Evolutionary conservation across 2,329 filamentous ascomycete genomes (phyloP).

Genomic region (Parastagonospora nodorum): DNA sequence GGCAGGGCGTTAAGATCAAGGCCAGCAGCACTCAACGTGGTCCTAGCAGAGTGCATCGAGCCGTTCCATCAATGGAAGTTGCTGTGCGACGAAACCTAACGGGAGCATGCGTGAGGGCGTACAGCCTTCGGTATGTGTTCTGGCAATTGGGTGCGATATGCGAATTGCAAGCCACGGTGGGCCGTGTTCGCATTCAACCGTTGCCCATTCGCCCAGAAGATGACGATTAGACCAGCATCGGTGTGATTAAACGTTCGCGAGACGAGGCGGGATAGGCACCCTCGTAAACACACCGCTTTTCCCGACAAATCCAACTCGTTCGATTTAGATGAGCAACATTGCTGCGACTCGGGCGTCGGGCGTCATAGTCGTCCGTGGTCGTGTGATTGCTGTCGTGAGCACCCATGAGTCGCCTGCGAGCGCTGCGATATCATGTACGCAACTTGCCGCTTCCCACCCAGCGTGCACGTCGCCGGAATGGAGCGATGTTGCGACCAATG

Average conservation of each 20-base stretch:
- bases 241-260: slow-evolving; percentile 19
- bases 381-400: slow-evolving; percentile 14
- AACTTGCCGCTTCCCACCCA: slow-evolving; percentile 13
- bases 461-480: slow-evolving; percentile 21
- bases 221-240: slow-evolving; percentile 13
- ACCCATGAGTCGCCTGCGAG: slow-evolving; percentile 6
- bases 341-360: slow-evolving; percentile 1
- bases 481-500: slow-evolving; percentile 26
- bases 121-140: slow-evolving; percentile 14
- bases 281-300: slow-evolving; percentile 20
- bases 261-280: slow-evolving; percentile 4
- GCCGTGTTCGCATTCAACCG: slow-evolving; percentile 1
- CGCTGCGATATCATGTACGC: slow-evolving; percentile 1
- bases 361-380: neutral
- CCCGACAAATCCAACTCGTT: neutral
- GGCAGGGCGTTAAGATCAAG: too few species aligned
- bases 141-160: slow-evolving; percentile 12
- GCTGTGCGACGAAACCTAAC: neutral
- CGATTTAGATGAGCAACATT: neutral
- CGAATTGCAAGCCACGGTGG: slow-evolving; percentile 22
- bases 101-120: slow-evolving; percentile 7
- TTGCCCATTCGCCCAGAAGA: slow-evolving; percentile 19
- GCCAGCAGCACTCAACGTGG: neutral
- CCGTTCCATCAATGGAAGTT: neutral
- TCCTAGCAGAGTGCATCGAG: neutral